Evolutionary conservation across 2,329 filamentous ascomycete genomes (phyloP).

Genomic region (Fonsecaea nubica): DNA sequence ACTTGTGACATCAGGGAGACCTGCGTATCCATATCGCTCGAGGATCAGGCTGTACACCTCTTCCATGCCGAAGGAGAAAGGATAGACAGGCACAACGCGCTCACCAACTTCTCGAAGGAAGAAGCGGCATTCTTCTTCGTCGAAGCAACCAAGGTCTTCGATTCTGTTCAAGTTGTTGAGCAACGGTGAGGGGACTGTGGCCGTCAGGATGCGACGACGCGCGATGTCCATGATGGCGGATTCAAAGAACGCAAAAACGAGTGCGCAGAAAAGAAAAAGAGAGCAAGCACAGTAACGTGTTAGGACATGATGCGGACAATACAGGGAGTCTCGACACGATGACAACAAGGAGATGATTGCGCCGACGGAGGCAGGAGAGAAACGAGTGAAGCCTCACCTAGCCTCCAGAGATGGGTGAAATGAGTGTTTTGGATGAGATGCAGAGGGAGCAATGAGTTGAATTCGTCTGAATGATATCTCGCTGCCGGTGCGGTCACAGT

Average conservation of each 20-base stretch:
- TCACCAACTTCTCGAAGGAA: constrained; percentile 40
- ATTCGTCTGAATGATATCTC: constrained; percentile 10
- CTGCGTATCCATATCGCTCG: constrained; percentile 37
- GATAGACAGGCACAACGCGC: constrained; percentile 39
- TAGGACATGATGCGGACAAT: constrained; percentile 14
- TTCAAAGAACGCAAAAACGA: background rate
- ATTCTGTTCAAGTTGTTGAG: constrained; percentile 18
- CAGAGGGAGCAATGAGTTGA: background rate
- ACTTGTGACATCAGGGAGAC: constrained; percentile 39
- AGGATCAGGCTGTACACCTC: constrained; percentile 40
- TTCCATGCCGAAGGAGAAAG: constrained; percentile 42
- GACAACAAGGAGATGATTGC: background rate
- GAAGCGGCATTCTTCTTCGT: constrained; percentile 42
- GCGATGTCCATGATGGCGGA: constrained; percentile 24
- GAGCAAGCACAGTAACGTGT: constrained; percentile 4
- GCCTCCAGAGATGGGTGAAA: background rate
- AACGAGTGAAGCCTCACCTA: background rate
- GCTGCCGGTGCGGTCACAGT: constrained; percentile 8
- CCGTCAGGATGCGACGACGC: constrained; percentile 18
- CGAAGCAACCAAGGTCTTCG: constrained; percentile 37
- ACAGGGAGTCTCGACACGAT: background rate
- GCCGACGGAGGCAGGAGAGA: background rate
- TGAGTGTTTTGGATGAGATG: background rate
- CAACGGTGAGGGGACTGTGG: constrained; percentile 13
- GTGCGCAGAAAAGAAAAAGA: background rate